Base-by-base conservation (phyloP, 495 filamentous ascomycete genomes). In the Penicillium argentinense region DNA sequence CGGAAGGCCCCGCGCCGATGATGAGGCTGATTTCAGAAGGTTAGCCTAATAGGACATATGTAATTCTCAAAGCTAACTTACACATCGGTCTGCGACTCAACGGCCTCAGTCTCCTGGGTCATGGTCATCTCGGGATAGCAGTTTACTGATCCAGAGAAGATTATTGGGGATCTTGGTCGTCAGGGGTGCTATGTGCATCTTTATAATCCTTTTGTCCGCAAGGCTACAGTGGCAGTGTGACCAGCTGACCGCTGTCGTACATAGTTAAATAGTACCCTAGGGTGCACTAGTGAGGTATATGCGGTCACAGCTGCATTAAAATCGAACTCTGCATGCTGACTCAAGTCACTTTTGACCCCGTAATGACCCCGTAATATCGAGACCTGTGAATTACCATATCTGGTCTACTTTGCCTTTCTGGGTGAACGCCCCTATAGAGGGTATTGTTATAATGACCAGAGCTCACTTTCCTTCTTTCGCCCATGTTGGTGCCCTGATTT, bases 1-100 rank as follows among this genome's bases (percentile, higher is more conserved):
- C 82, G 0, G 82, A 76, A 0, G 84, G 83, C n/a, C 83, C 83
- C n/a, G 83, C 82, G 7, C 84, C 84, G 17, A 86, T 62, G 23
- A 86, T 80, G 39, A 87, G 64, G 16, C 48, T 66, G 33, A n/a
- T n/a, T n/a, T n/a, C n/a, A n/a, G n/a, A n/a, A n/a, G n/a, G n/a
- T n/a, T n/a, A n/a, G n/a, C n/a, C n/a, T 8, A 6, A 24, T 3
- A 28, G 4, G 0, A 1, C 9, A 16, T 52, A 12, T 7, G 8
- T 6, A 0, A 25, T 4, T 1, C 3, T 24, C 9, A 9, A 0
- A 19, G 8, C 2, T 3, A 19, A 19, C 47, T 51, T 55, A 58
- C 55, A 58, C 55, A 54, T 58, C 55, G 4, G 43, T 55, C 4
- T 51, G 23, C 9, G 51, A 51, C 12, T 48, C 34, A 9, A 36